Conservation (phyloP, 2,329 filamentous ascomycete species). For the Chalaropsis thielavioides region DNA sequence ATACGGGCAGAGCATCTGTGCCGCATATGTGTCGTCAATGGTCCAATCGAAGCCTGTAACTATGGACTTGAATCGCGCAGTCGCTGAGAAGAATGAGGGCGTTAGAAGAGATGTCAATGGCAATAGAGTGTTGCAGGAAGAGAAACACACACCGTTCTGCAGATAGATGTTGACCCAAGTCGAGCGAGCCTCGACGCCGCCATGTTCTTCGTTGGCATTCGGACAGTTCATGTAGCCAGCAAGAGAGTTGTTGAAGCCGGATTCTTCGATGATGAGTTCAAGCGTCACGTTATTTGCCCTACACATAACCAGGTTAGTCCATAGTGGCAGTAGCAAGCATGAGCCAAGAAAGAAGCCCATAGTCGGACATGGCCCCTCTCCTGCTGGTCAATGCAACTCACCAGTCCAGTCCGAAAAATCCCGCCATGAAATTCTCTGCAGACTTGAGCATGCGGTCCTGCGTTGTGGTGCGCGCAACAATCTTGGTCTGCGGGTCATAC, state of each 20-base stretch:
- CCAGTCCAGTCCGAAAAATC: conserved; percentile 65
- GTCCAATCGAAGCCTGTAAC: conserved; percentile 49
- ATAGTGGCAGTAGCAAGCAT: neutral
- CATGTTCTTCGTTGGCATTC: conserved; percentile 39
- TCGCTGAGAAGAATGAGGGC: conserved; percentile 29
- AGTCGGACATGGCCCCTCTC: neutral
- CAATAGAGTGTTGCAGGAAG: neutral
- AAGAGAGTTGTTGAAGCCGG: conserved; percentile 53
- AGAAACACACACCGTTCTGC: conserved; percentile 32
- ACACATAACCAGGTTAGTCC: neutral
- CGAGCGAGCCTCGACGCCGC: conserved; percentile 38
- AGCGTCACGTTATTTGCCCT: conserved; percentile 55
- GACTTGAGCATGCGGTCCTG: conserved; percentile 65
- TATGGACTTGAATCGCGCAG: conserved; percentile 41
- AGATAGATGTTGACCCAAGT: conserved; percentile 54
- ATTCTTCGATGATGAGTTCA: conserved; percentile 54
- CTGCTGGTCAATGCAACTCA: conserved; percentile 20
- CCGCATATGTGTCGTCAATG: conserved; percentile 46
- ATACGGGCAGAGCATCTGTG: conserved; percentile 61
- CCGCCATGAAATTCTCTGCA: conserved; percentile 64
- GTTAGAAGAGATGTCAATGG: neutral
- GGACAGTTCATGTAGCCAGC: conserved; percentile 53
- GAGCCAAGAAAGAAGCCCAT: neutral
- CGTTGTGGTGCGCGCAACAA: conserved; percentile 60
- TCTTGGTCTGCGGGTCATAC: conserved; percentile 57